A percentile compares a stretch with the other conserved stretches of the same genome.
Evolutionary conservation across 352 stramenopile genomes (phyloP).

Genomic region (Phytopythium ostracodes): DNA sequence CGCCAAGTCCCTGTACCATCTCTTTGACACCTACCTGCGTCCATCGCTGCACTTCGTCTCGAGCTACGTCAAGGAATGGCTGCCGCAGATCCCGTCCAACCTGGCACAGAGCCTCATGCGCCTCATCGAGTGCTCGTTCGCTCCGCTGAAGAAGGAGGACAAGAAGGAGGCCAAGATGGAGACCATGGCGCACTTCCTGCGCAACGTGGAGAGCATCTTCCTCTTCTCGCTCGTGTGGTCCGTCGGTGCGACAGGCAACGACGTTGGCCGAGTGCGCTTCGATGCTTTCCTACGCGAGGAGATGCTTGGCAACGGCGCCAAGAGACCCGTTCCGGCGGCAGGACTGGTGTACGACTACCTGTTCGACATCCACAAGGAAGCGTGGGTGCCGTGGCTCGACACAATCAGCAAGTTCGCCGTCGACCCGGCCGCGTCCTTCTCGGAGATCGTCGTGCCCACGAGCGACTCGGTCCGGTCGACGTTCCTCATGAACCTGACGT

Average conservation of each 20-base stretch:
- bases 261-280: slow-evolving; percentile 81
- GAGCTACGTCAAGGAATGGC: slow-evolving; percentile 87
- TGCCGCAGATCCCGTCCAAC: slow-evolving; percentile 92
- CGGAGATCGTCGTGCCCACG: slow-evolving; percentile 93
- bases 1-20: slow-evolving; percentile 44
- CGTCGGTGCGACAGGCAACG: slow-evolving; percentile 88
- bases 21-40: slow-evolving; percentile 89
- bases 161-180: slow-evolving; percentile 82
- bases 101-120: slow-evolving; percentile 91
- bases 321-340: slow-evolving; percentile 82
- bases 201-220: slow-evolving; percentile 66
- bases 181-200: slow-evolving; percentile 56
- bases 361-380: slow-evolving; percentile 85
- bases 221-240: slow-evolving; percentile 88
- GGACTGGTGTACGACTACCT: slow-evolving; percentile 91
- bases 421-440: slow-evolving; percentile 78
- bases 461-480: slow-evolving; percentile 92
- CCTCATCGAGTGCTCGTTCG: slow-evolving; percentile 88
- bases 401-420: slow-evolving; percentile 84
- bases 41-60: slow-evolving; percentile 81
- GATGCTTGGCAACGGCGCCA: slow-evolving; percentile 73
- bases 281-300: slow-evolving; percentile 87
- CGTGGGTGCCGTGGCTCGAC: slow-evolving; percentile 93
- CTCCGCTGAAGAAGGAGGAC: slow-evolving; percentile 64
- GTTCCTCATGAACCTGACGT: slow-evolving; percentile 85